Base-by-base conservation (phyloP, 1,284 basidiomycete genomes). In the Trametes hirsuta region DNA sequence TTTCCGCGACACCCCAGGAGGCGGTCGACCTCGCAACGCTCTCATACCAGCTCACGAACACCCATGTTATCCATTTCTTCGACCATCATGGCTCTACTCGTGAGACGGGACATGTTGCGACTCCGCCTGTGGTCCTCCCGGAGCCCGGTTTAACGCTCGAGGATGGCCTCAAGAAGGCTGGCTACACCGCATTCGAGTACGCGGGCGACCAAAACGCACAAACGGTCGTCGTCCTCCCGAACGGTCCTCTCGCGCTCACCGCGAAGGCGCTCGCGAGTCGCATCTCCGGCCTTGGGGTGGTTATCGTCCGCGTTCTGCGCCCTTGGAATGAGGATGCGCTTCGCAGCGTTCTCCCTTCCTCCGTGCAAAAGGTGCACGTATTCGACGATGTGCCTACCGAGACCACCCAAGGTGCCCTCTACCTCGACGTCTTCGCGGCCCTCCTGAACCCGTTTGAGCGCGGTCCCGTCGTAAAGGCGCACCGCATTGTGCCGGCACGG, bases 1-100 rank as follows among this genome's bases (percentile, higher is more conserved):
- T 95, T 62, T 96, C 94, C 21, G 85, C 93, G 8, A 88, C 89
- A 2, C 85, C 93, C 0, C 88, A 91, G 65, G 91, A 95, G 72
- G 81, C 90, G 9, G 82, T 89, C 42, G 88, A 93, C 66, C 84
- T 93, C 58, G 83, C 92, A 1, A 69, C 81, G 15, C 77, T 93
- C 45, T 81, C 90, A 4, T 93, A 93, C 77, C 78, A 77, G 57
- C 74, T 90, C 52, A 78, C 80, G 21, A 72, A 77, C 34, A 80
- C 77, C 39, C 92, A 94, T 75, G 84, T 90, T 56, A 81, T 90
- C 58, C 91, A 93, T 72, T 75, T 94, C 40, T 93, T 94, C 71
- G 90, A 94, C 72, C 90, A 93, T 66, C 79, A 87, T 71, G 81
- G 85, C 65, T 79, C 84, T 44, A 76, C 86, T 48, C 85, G 93